Evolutionary conservation across 345 rosid species (phyloP).

Genomic region (Hibiscus trionum): DNA sequence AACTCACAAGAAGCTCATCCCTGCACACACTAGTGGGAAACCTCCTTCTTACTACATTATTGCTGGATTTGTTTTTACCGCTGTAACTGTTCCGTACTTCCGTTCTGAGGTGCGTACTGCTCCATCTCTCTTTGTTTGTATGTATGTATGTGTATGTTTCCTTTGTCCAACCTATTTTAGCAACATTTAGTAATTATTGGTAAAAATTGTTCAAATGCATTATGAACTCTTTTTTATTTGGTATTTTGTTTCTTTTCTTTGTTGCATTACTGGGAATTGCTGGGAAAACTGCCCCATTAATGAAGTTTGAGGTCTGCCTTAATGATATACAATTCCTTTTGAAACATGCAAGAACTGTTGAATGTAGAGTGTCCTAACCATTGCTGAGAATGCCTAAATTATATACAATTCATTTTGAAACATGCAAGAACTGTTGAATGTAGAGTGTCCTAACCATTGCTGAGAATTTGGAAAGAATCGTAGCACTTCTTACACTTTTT

Average conservation of each 20-base stretch:
- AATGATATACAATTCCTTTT: too few species aligned
- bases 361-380: too few species aligned
- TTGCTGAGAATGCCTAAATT: too few species aligned
- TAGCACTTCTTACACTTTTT: not conserved
- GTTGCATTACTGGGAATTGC: not conserved
- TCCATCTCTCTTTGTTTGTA: not conserved
- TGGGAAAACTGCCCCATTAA: not conserved
- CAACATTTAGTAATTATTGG: not conserved
- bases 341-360: too few species aligned
- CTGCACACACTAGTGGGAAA: constrained; percentile 68
- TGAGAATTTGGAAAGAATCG: not conserved
- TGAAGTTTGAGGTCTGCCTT: too few species aligned
- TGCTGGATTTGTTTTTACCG: constrained; percentile 85
- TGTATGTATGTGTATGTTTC: not conserved
- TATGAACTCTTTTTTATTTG: not conserved
- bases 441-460: not conserved
- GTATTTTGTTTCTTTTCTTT: not conserved
- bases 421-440: not conserved
- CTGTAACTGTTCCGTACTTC: constrained; percentile 85
- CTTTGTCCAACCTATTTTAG: not conserved
- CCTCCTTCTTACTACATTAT: constrained; percentile 86
- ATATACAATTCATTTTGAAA: not conserved
- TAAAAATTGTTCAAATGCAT: not conserved
- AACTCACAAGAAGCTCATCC: constrained; percentile 76
- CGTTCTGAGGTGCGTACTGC: constrained; percentile 65